Conservation (phyloP, 192 early-diverging fungal species). For the Entomortierella beljakovae region DNA sequence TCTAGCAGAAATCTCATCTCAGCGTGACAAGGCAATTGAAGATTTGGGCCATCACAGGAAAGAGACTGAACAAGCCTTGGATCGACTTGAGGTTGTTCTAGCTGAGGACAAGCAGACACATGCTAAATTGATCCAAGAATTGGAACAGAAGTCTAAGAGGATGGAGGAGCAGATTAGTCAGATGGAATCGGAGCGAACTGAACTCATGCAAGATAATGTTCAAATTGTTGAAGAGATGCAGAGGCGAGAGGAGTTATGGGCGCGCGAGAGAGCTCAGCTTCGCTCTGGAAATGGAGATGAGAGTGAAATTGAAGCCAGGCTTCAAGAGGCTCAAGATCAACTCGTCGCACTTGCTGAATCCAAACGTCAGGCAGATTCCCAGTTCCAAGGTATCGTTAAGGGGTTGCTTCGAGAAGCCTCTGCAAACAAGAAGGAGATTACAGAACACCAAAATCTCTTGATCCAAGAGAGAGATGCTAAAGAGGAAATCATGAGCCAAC, state of each 20-base stretch:
- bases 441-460: background rate
- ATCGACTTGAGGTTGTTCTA: slow-evolving; percentile 37
- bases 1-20: background rate
- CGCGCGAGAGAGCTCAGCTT: slow-evolving; percentile 21
- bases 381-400: slow-evolving; percentile 55
- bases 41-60: slow-evolving; percentile 41
- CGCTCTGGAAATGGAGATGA: slow-evolving; percentile 1
- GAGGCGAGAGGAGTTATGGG: slow-evolving; percentile 41
- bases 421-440: slow-evolving; percentile 35
- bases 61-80: slow-evolving; percentile 40
- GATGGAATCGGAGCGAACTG: slow-evolving; percentile 18
- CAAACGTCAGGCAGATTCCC: slow-evolving; percentile 45
- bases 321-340: slow-evolving; percentile 48
- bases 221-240: slow-evolving; percentile 54
- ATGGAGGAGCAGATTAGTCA: slow-evolving; percentile 16
- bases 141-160: slow-evolving; percentile 39
- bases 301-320: slow-evolving; percentile 6
- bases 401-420: slow-evolving; percentile 46
- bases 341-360: slow-evolving; percentile 36
- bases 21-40: slow-evolving; percentile 31
- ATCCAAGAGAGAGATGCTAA: slow-evolving; percentile 26
- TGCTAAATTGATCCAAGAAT: slow-evolving; percentile 18
- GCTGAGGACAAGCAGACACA: slow-evolving; percentile 36
- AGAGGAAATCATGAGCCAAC: slow-evolving; percentile 14
- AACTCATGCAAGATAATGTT: slow-evolving; percentile 48